Conservation (phyloP, 1,284 basidiomycete species). For the Cryptococcus floricola region DNA sequence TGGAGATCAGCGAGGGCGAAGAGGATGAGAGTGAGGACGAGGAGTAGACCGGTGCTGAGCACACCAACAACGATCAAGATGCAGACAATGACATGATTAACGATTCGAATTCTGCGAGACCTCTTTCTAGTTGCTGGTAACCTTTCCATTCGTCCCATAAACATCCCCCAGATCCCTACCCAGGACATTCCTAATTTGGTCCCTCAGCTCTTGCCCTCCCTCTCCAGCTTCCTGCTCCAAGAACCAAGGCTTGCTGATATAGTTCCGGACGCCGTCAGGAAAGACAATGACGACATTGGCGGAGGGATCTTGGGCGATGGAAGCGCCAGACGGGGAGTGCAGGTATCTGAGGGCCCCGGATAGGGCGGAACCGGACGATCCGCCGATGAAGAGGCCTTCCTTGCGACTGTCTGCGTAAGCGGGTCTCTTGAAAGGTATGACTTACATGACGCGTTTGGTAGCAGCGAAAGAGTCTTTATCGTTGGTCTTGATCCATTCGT, state of each 20-base stretch:
- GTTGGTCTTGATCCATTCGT: constrained; percentile 79
- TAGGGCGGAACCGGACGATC: constrained; percentile 82
- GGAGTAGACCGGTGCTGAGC: constrained; percentile 28
- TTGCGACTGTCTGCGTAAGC: constrained; percentile 48
- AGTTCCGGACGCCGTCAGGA: constrained; percentile 90
- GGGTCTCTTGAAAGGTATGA: background rate
- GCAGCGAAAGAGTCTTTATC: constrained; percentile 78
- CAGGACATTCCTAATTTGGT: constrained; percentile 20
- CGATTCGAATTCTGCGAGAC: background rate
- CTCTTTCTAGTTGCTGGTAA: background rate
- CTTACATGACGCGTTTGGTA: constrained; percentile 69
- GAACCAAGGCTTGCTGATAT: constrained; percentile 74
- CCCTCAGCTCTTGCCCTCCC: constrained; percentile 11
- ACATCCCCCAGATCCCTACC: constrained; percentile 30
- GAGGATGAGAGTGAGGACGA: constrained; percentile 45
- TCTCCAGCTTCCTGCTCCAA: constrained; percentile 22
- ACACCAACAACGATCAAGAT: background rate
- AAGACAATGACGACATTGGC: constrained; percentile 85
- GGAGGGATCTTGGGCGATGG: constrained; percentile 64
- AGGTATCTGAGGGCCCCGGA: constrained; percentile 76
- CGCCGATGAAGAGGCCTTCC: constrained; percentile 88
- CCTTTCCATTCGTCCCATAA: constrained; percentile 1
- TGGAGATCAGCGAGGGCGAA: constrained; percentile 39
- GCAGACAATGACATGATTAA: background rate
- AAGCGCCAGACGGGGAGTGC: constrained; percentile 60